Conservation (phyloP, 208 protist species). For the Acanthamoeba culbertsoni region DNA sequence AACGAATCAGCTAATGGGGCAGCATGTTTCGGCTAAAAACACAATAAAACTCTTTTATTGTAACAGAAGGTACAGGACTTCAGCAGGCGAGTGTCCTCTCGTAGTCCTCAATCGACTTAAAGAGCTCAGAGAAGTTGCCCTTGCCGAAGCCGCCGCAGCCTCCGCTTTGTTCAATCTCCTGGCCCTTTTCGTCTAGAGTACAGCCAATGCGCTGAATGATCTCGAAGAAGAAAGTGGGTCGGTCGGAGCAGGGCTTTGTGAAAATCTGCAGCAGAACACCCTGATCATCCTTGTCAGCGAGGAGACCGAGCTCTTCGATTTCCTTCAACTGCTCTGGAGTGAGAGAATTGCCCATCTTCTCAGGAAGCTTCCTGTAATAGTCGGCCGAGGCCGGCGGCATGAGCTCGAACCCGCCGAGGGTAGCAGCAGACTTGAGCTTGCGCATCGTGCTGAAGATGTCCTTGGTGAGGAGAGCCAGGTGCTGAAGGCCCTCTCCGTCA, state of each 20-base stretch:
- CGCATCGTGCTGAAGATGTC: constrained; percentile 40
- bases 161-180: constrained; percentile 39
- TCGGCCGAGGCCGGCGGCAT: background rate
- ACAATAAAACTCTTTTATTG: constrained; percentile 20
- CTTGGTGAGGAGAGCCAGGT: constrained; percentile 26
- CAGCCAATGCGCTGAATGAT: constrained; percentile 54
- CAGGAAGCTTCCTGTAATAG: constrained; percentile 25
- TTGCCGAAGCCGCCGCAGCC: constrained; percentile 50
- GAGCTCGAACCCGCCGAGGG: constrained; percentile 14
- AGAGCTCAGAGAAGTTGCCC: constrained; percentile 55
- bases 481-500: constrained; percentile 16
- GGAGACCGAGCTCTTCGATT: constrained; percentile 18
- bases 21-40: no score
- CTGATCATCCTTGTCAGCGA: constrained; percentile 50
- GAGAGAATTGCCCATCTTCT: background rate
- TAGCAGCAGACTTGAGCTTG: background rate
- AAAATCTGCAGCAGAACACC: constrained; percentile 46
- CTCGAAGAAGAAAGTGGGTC: constrained; percentile 50
- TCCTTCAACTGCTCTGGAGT: constrained; percentile 48
- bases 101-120: constrained; percentile 56
- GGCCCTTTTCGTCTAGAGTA: background rate
- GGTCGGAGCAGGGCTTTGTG: constrained; percentile 35
- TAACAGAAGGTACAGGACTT: background rate
- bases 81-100: constrained; percentile 26
- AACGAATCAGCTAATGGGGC: no score